Evolutionary conservation across 78 protist species (phyloP), one percentile per base, ranked within the genome.

Genomic region (Protostelium mycophagum): DNA sequence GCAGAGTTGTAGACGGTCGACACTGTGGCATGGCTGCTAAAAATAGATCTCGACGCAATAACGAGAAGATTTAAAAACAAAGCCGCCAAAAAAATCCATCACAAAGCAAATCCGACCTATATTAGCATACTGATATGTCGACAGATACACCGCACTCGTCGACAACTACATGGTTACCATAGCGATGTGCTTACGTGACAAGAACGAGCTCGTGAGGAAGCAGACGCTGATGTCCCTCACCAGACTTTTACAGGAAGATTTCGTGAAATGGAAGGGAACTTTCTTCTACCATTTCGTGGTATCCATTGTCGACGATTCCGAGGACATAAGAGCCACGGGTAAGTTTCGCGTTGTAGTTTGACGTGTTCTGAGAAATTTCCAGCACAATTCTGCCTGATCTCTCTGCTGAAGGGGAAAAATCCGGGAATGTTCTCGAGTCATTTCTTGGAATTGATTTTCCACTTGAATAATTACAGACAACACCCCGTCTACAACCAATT

Each of bases 251-350:
- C 95, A 94, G 39, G 96, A 96, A 83, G 96, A 92, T 83, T 96
- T 90, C 87, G 89, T 96, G 63, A 96, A 96, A 87, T 94, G 96
- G 97, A 94, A 91, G 85, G 96, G 96, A 23, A 39, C 89, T 37
- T 89, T 96, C 28, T 94, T 96, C 88, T 96, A 83, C 89, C 85
- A 94, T 28, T 94, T 94, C 51, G 88, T 92, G 23, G 92, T 87
- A 37, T n/a, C 95, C 35, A 85, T 94, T 28, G 95, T 94, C 28
- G 97, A 96, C 38, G 91, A 92, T 0, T 87, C 91, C 0, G 73
- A 51, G 16, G 73, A 51, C 73, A 51, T 51, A 25, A 5, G 73
- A 5, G 16, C 73, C 31, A 51, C 73, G 73, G 73, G 73, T 51
- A 16, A 51, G 73, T 51, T 51, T 51, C 93, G 93, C 28, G 83